These are phyloP conservation scores for Amanita jacksonii DNA, from an alignment of 768 basidiomycete genomes.

Conservation along the genomic window DNA sequence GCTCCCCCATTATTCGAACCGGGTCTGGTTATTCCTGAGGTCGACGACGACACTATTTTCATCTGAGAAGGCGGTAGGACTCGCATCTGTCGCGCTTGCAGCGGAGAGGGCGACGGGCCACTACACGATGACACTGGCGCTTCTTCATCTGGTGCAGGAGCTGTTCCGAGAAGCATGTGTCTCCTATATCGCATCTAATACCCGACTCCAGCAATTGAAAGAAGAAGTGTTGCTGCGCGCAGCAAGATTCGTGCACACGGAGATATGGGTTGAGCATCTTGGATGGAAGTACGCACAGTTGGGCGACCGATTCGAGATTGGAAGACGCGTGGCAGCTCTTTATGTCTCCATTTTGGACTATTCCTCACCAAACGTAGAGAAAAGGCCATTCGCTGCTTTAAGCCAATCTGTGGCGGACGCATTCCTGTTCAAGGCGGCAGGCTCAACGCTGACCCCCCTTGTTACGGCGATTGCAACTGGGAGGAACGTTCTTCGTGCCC, in stretches of 20 bases:
- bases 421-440: constrained; percentile 65
- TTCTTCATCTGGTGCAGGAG: constrained; percentile 68
- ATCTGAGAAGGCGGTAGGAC: constrained; percentile 42
- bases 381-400: constrained; percentile 49
- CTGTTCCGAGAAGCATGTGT: constrained; percentile 66
- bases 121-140: constrained; percentile 75
- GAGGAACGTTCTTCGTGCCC: constrained; percentile 42
- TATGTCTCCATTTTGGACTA: constrained; percentile 61
- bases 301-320: constrained; percentile 79
- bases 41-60: constrained; percentile 74
- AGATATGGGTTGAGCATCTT: constrained; percentile 81
- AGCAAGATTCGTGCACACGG: constrained; percentile 67
- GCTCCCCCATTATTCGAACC: constrained; percentile 64
- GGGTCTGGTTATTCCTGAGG: constrained; percentile 84
- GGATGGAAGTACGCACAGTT: constrained; percentile 82
- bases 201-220: constrained; percentile 61
- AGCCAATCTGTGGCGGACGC: constrained; percentile 60
- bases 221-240: constrained; percentile 80
- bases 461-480: constrained; percentile 61
- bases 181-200: constrained; percentile 45
- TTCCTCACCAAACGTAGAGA: constrained; percentile 42
- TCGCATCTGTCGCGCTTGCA: constrained; percentile 57
- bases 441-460: constrained; percentile 74
- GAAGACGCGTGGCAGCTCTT: constrained; percentile 51
- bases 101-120: constrained; percentile 61